Conservation (phyloP, 768 basidiomycete genomes). For the Kwoniella pini region DNA sequence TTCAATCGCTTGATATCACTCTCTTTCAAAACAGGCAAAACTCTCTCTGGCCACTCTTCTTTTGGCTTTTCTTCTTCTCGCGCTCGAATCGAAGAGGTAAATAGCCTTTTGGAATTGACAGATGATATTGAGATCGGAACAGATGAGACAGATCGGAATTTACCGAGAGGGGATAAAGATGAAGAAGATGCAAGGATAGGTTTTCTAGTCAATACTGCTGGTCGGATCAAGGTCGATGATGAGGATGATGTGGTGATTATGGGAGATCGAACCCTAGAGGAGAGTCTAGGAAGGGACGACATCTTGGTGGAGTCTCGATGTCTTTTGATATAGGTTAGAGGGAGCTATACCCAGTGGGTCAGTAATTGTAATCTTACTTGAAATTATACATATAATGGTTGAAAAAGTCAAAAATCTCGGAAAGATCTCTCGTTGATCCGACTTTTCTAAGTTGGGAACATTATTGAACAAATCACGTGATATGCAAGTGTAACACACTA, state of each 20-base stretch:
- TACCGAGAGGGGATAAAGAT: not conserved
- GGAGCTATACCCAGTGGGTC: too few species aligned
- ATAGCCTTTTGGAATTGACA: constrained; percentile 13
- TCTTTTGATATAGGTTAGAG: not conserved
- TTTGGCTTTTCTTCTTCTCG: constrained; percentile 35
- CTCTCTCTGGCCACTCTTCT: constrained; percentile 48
- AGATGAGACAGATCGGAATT: not conserved
- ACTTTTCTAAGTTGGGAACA: too few species aligned
- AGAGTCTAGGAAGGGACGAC: constrained; percentile 9
- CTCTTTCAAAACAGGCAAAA: constrained; percentile 58
- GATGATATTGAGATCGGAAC: not conserved
- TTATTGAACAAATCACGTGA: too few species aligned
- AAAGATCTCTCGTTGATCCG: too few species aligned
- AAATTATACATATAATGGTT: too few species aligned
- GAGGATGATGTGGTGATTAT: not conserved
- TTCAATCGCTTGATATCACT: constrained; percentile 67
- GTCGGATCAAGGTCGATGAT: constrained; percentile 4
- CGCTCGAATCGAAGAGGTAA: constrained; percentile 28
- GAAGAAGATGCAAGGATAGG: constrained; percentile 13
- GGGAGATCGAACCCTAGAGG: constrained; percentile 8
- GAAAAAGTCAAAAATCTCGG: constrained; percentile 5
- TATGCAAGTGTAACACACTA: too few species aligned
- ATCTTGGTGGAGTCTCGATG: constrained; percentile 6
- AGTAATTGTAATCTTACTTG: too few species aligned
- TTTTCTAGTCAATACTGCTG: constrained; percentile 15